Evolutionary conservation across 1,139 yeast genomes (phyloP), one percentile per base, ranked within the genome.

Genomic region (Geotrichum siamense): DNA sequence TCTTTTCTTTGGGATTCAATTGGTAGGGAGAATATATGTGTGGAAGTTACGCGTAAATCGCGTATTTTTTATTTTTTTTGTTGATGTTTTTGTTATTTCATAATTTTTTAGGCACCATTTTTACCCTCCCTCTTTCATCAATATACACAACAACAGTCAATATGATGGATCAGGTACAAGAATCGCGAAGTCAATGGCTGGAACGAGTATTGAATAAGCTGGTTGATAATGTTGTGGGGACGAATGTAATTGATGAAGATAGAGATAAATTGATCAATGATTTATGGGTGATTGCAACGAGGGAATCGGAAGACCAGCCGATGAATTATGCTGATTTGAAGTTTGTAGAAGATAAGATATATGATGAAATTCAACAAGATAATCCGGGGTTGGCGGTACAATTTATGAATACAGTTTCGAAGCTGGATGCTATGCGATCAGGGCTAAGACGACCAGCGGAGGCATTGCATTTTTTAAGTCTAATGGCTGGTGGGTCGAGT

Each of bases 371-470:
- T 15, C 46, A 44, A 13, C 45, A 34, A 15, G 44, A 41, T 19
- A 44, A 41, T 39, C 48, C 50, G 5, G 50, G 44, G 29, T 34
- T 31, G 12, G 50, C 50, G 6, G 44, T 44, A 3, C 44, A 33
- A 9, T 47, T 44, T 21, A 33, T 44, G 42, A 44, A 47, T 28
- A 29, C 39, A 19, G 42, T 39, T 12, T 37, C 48, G 8, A 34
- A 39, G 26, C 28, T 47, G 6, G 29, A 34, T n/a, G 26, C 32
- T 13, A 35, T 26, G 4, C 43, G 43, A 15, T 21, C 44, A 2
- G 39, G 43, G 16, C 33, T 47, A 13, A 28, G 42, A 16, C 40
- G 28, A 8, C 48, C 50, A 5, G 50, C 44, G 6, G 48, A 47
- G 17, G 43, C 47, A 15, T 22, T 44, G 2, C 39, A 44, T 21